A percentile compares a stretch with the other conserved stretches of the same genome.
phyloP scores from a whole-genome alignment of 139 green algal genomes.

The Bryopsis sp. region DNA sequence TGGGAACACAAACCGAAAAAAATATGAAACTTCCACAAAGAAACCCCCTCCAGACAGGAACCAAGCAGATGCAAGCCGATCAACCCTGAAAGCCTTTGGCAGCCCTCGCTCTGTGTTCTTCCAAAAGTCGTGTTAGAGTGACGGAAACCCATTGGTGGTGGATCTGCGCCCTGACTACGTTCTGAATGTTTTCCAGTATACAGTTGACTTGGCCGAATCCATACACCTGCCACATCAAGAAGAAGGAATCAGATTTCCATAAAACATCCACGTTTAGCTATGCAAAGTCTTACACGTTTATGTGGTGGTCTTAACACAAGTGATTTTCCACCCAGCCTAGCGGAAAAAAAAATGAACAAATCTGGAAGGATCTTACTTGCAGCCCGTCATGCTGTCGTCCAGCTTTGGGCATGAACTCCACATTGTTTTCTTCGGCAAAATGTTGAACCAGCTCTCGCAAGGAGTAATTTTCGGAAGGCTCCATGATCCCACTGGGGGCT shows the following conservation, averaged over 20 bases:
- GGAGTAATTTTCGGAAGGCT: conserved; percentile 31
- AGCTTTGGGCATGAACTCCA: conserved; percentile 85
- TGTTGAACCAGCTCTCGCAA: conserved; percentile 65
- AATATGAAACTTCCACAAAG: too few species aligned
- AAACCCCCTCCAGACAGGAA: too few species aligned
- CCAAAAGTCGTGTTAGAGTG: too few species aligned
- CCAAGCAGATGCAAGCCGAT: too few species aligned
- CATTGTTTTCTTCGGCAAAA: conserved; percentile 71
- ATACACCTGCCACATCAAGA: conserved; percentile 55
- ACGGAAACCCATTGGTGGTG: too few species aligned
- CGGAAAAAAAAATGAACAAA: background rate
- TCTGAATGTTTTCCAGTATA: conserved; percentile 59
- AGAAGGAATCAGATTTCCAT: conserved; percentile 12
- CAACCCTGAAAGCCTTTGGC: too few species aligned
- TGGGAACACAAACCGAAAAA: too few species aligned
- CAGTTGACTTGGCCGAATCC: conserved; percentile 78
- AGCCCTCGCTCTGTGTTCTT: too few species aligned
- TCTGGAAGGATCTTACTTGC: conserved; percentile 36
- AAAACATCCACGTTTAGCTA: conserved; percentile 9
- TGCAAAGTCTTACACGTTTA: too few species aligned
- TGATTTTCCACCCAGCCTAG: too few species aligned
- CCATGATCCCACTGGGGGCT: too few species aligned
- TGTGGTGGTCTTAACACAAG: too few species aligned
- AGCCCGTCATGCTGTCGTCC: conserved; percentile 72
- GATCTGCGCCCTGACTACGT: conserved; percentile 63